Base-by-base conservation (phyloP, 495 filamentous ascomycete species). In the Neurospora sublineolata region DNA sequence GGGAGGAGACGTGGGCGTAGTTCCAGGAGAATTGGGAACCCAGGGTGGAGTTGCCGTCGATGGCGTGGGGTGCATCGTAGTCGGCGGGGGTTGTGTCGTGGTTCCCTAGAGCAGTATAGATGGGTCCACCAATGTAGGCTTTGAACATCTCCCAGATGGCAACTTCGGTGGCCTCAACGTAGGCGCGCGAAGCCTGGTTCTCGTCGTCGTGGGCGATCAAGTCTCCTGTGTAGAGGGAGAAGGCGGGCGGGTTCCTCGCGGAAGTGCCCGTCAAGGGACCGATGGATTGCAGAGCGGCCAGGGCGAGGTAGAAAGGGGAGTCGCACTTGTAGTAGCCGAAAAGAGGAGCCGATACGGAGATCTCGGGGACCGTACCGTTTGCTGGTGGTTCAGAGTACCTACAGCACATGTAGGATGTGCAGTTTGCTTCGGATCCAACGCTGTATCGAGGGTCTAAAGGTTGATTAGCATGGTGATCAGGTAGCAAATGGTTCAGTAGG, bases 321-420 rank as follows among this genome's bases (percentile, higher is more conserved):
- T 89, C 87, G 71, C 87, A 89, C 39, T 78, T 78, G 77, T 83
- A 89, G 7, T 80, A 77, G 18, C 87, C 87, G 73, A 88, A 89
- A 0, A 85, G 76, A 0, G 85, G 81, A 5, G 88, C 87, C 9
- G 87, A 85, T 37, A 84, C 71, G 18, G 80, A 67, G 67, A 85
- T 76, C 6, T 81, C 73, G 18, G 79, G 72, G 3, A 72, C n/a
- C 0, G 37, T 40, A n/a, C 68, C 69, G 4, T 67, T 68, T 8
- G 46, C 68, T 0, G 76, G 75, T 14, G 72, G 76, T 8, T 72
- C 77, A 2, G 79, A 75, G 71, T 86, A 84, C 64, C 87, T 81
- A 71, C 87, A 89, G 76, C 87, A 89, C 70, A 89, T 73, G 4
- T 81, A 76, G 1, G 80, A 75, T 6, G 84, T 79, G 77, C 88